Evolutionary conservation across 306 rosid genomes (phyloP).

Genomic region (Ormosia semicastrata): DNA sequence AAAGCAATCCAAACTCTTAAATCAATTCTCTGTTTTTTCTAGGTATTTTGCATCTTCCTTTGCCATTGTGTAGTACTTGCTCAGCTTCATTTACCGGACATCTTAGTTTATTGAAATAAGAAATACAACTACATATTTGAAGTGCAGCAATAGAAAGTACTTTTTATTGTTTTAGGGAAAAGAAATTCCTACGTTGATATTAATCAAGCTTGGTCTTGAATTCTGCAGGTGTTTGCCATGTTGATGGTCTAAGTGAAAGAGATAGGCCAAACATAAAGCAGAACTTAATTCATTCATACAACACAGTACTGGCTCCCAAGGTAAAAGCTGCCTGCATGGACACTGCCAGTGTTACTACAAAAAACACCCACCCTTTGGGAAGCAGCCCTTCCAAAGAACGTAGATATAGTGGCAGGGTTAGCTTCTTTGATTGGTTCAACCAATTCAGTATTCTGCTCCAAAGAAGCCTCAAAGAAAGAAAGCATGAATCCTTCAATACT

Average conservation of each 20-base stretch:
- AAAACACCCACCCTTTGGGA: slow-evolving; percentile 13
- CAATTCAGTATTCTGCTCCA: slow-evolving; percentile 68
- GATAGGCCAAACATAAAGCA: slow-evolving; percentile 67
- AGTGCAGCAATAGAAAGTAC: slow-evolving; percentile 13
- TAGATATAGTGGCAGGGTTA: slow-evolving; percentile 16
- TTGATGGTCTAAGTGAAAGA: slow-evolving; percentile 50
- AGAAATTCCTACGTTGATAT: neutral
- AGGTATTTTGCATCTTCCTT: slow-evolving; percentile 2
- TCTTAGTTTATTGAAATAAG: neutral
- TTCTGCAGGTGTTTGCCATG: slow-evolving; percentile 72
- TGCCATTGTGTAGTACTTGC: neutral
- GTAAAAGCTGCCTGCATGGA: slow-evolving; percentile 64
- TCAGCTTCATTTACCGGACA: neutral
- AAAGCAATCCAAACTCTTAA: neutral
- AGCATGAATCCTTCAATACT: slow-evolving; percentile 75
- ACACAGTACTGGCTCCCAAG: slow-evolving; percentile 69
- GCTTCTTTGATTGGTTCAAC: slow-evolving; percentile 61
- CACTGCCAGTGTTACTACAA: slow-evolving; percentile 25
- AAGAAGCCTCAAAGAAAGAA: slow-evolving; percentile 87
- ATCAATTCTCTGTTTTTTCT: neutral
- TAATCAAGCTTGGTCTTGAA: slow-evolving; percentile 24
- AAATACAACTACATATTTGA: neutral
- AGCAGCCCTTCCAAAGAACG: slow-evolving; percentile 30
- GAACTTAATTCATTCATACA: slow-evolving; percentile 66
- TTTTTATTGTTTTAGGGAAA: neutral